Evolutionary conservation across 202 grass and related monocot genomes (phyloP).

Genomic region (Miscanthus sacchariflorus): DNA sequence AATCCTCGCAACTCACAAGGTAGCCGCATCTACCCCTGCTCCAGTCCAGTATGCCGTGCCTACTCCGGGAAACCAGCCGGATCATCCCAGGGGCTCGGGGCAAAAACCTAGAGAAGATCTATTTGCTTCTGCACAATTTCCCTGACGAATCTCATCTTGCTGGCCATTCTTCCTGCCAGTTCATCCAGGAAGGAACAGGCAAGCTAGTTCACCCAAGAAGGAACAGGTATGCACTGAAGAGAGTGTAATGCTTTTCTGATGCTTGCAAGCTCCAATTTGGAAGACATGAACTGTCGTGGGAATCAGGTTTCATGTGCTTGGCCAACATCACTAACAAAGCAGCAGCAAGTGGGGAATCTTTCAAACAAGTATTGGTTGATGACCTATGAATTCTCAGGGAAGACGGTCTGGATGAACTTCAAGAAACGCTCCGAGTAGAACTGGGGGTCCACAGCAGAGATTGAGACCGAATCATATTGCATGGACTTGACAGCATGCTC

Average conservation of each 20-base stretch:
- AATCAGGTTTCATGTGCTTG: not conserved
- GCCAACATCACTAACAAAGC: not conserved
- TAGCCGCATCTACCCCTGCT: too few species aligned
- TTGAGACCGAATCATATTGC: conserved; percentile 84
- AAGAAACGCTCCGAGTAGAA: conserved; percentile 88
- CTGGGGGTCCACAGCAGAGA: conserved; percentile 80
- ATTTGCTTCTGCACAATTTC: not conserved
- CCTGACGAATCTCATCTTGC: not conserved
- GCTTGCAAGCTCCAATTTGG: not conserved
- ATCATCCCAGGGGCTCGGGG: not conserved
- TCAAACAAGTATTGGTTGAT: not conserved
- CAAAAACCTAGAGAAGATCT: not conserved
- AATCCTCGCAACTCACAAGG: not conserved
- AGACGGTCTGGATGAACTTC: conserved; percentile 85
- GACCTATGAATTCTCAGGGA: conserved; percentile 76
- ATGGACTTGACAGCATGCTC: conserved; percentile 94
- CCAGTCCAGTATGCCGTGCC: not conserved
- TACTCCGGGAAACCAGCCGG: not conserved
- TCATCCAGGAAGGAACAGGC: conserved; percentile 1
- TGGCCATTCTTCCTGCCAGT: not conserved
- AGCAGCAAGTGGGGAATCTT: not conserved
- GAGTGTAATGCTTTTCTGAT: not conserved
- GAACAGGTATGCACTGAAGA: not conserved
- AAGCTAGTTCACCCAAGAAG: not conserved
- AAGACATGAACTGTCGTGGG: not conserved